Evolutionary conservation across 331 rosid genomes (phyloP).

Genomic region (Malus hybrid): DNA sequence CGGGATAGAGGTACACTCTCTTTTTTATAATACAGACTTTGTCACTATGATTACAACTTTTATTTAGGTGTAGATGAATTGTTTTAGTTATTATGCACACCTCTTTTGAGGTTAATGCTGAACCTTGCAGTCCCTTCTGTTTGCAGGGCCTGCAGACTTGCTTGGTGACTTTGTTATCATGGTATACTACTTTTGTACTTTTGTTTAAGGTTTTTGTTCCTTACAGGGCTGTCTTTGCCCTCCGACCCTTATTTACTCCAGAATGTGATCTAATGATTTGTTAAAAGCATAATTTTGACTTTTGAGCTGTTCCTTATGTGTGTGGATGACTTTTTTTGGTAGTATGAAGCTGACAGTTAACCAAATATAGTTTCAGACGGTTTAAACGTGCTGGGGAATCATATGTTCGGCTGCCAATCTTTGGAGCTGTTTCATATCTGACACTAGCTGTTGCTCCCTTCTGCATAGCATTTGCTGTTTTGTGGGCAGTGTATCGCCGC

Average conservation of each 20-base stretch:
- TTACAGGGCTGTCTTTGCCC: neutral
- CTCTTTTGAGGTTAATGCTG: neutral
- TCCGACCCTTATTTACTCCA: neutral
- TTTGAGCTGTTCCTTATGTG: neutral
- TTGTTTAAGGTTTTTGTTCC: neutral
- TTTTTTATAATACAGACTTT: conserved; percentile 9
- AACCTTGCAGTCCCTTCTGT: conserved; percentile 9
- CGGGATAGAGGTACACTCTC: conserved; percentile 65
- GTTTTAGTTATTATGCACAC: neutral
- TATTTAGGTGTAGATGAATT: neutral
- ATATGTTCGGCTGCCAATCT: conserved; percentile 66
- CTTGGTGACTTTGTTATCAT: conserved; percentile 77
- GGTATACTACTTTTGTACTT: conserved; percentile 34
- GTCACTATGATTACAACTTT: neutral
- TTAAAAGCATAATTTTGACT: neutral
- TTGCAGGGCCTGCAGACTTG: conserved; percentile 97
- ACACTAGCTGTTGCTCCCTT: conserved; percentile 83
- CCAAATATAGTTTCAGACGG: conserved; percentile 86
- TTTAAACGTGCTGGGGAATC: conserved; percentile 69
- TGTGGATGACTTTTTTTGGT: conserved; percentile 1
- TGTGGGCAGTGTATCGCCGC: too few species aligned
- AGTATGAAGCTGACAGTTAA: conserved; percentile 37
- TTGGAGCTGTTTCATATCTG: conserved; percentile 90
- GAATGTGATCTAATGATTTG: neutral
- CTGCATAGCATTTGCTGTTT: conserved; percentile 38